Evolutionary conservation across 345 rosid genomes (phyloP).

Genomic region (Populus nigra): DNA sequence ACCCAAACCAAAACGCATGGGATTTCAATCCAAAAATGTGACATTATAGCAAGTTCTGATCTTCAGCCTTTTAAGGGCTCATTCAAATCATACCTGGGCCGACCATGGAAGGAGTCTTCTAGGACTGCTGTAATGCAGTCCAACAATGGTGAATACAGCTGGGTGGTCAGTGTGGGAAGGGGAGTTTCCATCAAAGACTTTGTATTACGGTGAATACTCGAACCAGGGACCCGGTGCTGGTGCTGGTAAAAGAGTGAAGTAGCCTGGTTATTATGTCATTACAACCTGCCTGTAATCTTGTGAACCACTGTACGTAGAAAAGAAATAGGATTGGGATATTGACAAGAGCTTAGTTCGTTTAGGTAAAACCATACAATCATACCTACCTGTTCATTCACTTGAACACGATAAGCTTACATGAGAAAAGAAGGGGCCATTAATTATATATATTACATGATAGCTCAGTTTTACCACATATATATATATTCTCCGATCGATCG

Average conservation of each 20-base stretch:
- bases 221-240: constrained; percentile 25
- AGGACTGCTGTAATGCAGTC: constrained; percentile 24
- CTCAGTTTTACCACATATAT: no score
- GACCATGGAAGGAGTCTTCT: constrained; percentile 23
- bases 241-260: constrained; percentile 18
- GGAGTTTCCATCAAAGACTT: constrained; percentile 17
- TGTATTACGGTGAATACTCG: constrained; percentile 26
- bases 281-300: no score
- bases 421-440: no score
- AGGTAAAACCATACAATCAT: no score
- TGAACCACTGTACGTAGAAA: no score
- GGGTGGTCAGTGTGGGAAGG: constrained; percentile 18
- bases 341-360: no score
- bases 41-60: constrained; percentile 8
- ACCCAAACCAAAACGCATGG: constrained; percentile 23
- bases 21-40: constrained; percentile 14
- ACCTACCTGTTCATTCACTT: no score
- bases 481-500: no score
- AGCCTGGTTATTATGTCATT: constrained; percentile 16
- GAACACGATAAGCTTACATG: no score
- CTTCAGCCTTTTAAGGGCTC: constrained; percentile 14
- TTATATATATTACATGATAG: no score
- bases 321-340: no score
- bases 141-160: constrained; percentile 11
- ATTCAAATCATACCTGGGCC: constrained; percentile 10